phyloP scores from a whole-genome alignment of 768 basidiomycete species.

The Suillus sp. region DNA sequence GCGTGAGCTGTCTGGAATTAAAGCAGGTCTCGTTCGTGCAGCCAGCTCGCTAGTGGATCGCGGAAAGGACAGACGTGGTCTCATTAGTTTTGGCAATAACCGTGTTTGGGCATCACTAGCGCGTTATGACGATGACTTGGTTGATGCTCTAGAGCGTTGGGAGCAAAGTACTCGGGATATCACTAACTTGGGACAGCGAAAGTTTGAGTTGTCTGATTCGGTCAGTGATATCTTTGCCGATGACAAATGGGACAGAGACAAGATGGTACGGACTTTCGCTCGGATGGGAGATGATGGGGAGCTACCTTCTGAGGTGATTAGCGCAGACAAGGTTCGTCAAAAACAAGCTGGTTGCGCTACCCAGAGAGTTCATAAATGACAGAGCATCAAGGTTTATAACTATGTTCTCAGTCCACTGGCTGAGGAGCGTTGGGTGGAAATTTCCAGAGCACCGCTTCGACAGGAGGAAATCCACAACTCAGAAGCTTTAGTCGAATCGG shows the following conservation, averaged over 20 bases:
- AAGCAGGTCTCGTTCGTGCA: constrained; percentile 54
- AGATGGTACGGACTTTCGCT: constrained; percentile 81
- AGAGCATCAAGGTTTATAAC: constrained; percentile 46
- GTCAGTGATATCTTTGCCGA: constrained; percentile 47
- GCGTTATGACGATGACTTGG: constrained; percentile 75
- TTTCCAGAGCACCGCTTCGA: constrained; percentile 38
- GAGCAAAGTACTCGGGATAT: constrained; percentile 54
- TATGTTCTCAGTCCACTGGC: constrained; percentile 51
- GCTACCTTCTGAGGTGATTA: constrained; percentile 33
- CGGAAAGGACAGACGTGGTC: constrained; percentile 40
- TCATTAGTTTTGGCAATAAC: constrained; percentile 33
- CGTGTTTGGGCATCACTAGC: constrained; percentile 74
- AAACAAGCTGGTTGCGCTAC: background rate
- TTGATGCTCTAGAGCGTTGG: constrained; percentile 62
- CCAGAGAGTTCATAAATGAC: constrained; percentile 7
- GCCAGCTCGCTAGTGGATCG: constrained; percentile 56
- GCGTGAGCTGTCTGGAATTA: constrained; percentile 54
- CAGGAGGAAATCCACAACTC: background rate
- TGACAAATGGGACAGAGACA: constrained; percentile 68
- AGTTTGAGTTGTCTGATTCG: constrained; percentile 28
- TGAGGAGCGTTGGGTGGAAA: constrained; percentile 43
- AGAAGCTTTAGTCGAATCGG: background rate
- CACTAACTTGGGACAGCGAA: constrained; percentile 39
- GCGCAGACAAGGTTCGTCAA: constrained; percentile 37
- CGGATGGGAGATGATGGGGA: constrained; percentile 49